These are phyloP conservation scores for Nicotiana tomentosiformis DNA, from an alignment of 257 asterid genomes.

Conservation along the genomic window DNA sequence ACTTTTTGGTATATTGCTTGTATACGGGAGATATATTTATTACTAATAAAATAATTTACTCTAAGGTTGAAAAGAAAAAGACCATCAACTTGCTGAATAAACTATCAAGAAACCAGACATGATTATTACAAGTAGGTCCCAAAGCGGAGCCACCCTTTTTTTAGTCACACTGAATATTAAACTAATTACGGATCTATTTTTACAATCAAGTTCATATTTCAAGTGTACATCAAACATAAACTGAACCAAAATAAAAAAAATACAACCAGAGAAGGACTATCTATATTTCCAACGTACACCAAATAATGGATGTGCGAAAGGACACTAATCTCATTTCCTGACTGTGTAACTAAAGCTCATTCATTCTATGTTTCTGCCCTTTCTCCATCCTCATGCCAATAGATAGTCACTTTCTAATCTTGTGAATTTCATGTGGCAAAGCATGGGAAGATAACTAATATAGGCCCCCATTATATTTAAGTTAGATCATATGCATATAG, in stretches of 20 bases:
- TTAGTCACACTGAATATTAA: background rate
- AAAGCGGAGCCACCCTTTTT: background rate
- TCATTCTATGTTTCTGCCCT: background rate
- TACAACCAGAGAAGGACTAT: conserved; percentile 9
- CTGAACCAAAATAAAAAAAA: background rate
- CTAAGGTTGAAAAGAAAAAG: background rate
- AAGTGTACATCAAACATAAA: conserved; percentile 10
- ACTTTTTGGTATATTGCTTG: background rate
- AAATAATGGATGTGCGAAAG: conserved; percentile 5
- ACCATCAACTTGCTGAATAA: background rate
- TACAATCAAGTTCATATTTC: conserved; percentile 4
- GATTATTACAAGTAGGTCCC: background rate
- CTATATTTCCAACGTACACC: background rate
- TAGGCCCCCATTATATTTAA: background rate
- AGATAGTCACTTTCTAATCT: background rate
- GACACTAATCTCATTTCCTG: conserved; percentile 8
- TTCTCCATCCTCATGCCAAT: conserved; percentile 11
- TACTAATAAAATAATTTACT: background rate
- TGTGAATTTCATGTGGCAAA: conserved; percentile 7
- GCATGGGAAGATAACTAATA: conserved; percentile 8
- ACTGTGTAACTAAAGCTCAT: conserved; percentile 9
- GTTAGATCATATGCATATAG: conserved; percentile 39
- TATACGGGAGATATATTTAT: background rate
- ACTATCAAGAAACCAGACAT: background rate
- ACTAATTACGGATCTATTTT: background rate